phyloP scores from a whole-genome alignment of 1,284 basidiomycete species.

The Puccinia polysora region DNA sequence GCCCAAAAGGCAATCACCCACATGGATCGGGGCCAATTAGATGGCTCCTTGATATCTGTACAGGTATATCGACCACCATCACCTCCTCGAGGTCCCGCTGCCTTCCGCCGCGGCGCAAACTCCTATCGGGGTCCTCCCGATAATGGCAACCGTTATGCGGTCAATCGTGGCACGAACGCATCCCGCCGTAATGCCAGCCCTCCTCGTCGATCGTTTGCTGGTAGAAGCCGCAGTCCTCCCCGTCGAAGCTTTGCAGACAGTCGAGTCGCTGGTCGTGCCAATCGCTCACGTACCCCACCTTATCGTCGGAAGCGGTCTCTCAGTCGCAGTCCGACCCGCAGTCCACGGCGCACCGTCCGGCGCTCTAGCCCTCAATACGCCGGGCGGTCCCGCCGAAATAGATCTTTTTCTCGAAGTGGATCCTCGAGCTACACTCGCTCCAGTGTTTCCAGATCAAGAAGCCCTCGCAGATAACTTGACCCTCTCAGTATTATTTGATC shows the following conservation, averaged over 20 bases:
- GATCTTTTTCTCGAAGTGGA: constrained; percentile 36
- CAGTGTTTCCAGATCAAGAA: constrained; percentile 36
- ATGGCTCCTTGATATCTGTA: constrained; percentile 74
- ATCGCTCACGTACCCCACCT: constrained; percentile 33
- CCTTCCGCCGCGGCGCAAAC: constrained; percentile 24
- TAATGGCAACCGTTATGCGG: constrained; percentile 23
- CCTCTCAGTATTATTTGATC: background rate
- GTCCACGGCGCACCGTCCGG: constrained; percentile 16
- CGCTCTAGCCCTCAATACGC: constrained; percentile 33
- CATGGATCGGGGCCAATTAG: constrained; percentile 87
- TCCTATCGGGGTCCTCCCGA: constrained; percentile 24
- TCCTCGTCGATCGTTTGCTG: constrained; percentile 38
- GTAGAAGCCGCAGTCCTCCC: constrained; percentile 33
- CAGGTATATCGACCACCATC: constrained; percentile 71
- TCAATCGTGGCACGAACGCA: constrained; percentile 5
- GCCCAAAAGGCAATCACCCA: constrained; percentile 77
- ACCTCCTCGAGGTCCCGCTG: constrained; percentile 44
- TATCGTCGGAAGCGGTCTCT: constrained; percentile 16
- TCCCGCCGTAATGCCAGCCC: constrained; percentile 30
- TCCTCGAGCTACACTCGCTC: constrained; percentile 34
- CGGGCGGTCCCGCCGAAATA: constrained; percentile 19
- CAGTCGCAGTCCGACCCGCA: constrained; percentile 27
- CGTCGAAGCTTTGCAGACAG: constrained; percentile 27
- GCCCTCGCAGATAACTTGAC: constrained; percentile 25
- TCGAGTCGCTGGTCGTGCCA: background rate